Conservation (phyloP, 768 basidiomycete species). For the Boletus bicolor region DNA sequence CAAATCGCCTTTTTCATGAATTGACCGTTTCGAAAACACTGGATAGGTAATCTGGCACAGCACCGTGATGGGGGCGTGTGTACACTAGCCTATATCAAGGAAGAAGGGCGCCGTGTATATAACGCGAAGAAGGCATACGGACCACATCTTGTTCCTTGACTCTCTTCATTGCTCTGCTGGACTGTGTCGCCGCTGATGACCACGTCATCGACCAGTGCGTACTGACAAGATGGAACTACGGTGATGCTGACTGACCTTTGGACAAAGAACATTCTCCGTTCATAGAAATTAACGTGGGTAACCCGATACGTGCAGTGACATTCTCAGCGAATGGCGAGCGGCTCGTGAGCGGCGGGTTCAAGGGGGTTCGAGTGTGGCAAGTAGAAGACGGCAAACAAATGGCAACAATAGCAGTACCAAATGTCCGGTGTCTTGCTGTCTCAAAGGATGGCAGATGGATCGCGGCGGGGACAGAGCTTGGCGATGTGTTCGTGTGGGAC, state of each 20-base stretch:
- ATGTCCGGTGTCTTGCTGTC: not conserved
- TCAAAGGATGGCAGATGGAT: constrained; percentile 3
- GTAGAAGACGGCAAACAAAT: not conserved
- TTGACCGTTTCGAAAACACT: not conserved
- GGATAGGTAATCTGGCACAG: too few species aligned
- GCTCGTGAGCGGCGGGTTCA: not conserved
- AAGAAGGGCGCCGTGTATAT: not conserved
- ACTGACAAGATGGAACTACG: not conserved
- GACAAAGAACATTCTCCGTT: not conserved
- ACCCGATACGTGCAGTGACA: not conserved
- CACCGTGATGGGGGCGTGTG: too few species aligned
- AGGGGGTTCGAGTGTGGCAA: not conserved
- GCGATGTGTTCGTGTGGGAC: not conserved
- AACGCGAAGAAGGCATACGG: not conserved
- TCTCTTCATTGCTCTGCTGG: too few species aligned
- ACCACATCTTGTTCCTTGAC: not conserved
- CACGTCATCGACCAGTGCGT: not conserved
- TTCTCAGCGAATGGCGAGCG: not conserved
- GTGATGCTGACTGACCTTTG: not conserved
- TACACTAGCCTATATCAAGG: not conserved
- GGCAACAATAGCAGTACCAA: too few species aligned
- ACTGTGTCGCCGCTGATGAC: too few species aligned
- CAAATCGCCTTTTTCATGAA: not conserved
- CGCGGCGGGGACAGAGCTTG: not conserved
- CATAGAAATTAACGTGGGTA: not conserved